phyloP scores from a whole-genome alignment of 2,329 filamentous ascomycete species.

The Hypomyces rosellus region DNA sequence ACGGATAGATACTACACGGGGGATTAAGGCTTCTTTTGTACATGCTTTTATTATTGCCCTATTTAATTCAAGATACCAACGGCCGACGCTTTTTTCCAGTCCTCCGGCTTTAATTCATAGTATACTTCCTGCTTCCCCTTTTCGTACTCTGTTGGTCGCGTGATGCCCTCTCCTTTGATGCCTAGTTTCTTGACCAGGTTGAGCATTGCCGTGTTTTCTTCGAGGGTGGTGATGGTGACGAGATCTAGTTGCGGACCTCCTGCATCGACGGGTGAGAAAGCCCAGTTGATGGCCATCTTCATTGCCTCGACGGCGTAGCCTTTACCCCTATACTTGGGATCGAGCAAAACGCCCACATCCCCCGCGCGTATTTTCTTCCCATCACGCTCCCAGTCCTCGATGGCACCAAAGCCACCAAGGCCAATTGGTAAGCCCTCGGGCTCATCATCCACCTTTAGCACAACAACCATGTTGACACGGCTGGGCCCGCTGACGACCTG shows the following conservation, averaged over 20 bases:
- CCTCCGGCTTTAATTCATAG: conserved; percentile 18
- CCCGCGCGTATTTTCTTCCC: conserved; percentile 17
- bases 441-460: conserved; percentile 9
- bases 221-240: conserved; percentile 16
- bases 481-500: conserved; percentile 17
- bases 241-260: conserved; percentile 22
- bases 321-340: conserved; percentile 14
- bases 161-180: conserved; percentile 13
- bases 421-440: conserved; percentile 17
- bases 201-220: conserved; percentile 3
- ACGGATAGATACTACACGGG: not conserved
- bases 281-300: conserved; percentile 20
- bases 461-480: conserved; percentile 21
- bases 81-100: conserved; percentile 8
- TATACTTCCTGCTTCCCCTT: conserved; percentile 17
- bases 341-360: conserved; percentile 24
- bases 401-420: conserved; percentile 24
- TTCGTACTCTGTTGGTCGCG: conserved; percentile 12
- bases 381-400: conserved; percentile 18
- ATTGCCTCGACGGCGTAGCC: no score
- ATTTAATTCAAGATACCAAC: not conserved
- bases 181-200: conserved; percentile 18
- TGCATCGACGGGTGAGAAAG: conserved; percentile 14
- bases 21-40: not conserved
- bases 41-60: not conserved